phyloP scores from a whole-genome alignment of 148 eudicot genomes.

The Arctostaphylos glauca region DNA sequence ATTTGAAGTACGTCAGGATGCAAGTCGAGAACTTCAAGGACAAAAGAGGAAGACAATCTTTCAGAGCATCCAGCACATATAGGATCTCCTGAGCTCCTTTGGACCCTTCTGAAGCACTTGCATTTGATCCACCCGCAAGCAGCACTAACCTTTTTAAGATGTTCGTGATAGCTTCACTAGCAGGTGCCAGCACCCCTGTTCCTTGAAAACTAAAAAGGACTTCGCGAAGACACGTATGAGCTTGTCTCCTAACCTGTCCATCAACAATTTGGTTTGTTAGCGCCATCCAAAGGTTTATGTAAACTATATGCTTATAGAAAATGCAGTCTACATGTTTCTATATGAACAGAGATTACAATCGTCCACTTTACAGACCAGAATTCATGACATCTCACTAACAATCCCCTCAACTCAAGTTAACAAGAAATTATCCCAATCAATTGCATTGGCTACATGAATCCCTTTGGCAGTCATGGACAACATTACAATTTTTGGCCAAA shows the following conservation, averaged over 20 bases:
- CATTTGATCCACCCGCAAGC: conserved; percentile 65
- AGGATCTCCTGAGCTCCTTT: conserved; percentile 86
- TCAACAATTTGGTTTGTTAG: not conserved
- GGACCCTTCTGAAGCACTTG: conserved; percentile 49
- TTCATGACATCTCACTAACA: not conserved
- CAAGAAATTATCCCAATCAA: not conserved
- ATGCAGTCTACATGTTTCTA: not conserved
- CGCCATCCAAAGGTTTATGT: not conserved
- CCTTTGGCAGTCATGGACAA: not conserved
- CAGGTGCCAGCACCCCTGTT: conserved; percentile 53
- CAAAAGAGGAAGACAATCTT: conserved; percentile 69
- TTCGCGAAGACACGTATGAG: conserved; percentile 65
- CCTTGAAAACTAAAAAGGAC: conserved; percentile 60
- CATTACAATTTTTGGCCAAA: not conserved
- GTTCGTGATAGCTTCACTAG: conserved; percentile 74
- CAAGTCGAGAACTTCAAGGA: conserved; percentile 49
- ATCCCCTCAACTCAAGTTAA: not conserved
- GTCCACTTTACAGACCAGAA: not conserved
- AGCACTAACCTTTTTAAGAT: conserved; percentile 65
- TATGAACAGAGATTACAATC: not conserved
- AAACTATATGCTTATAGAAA: not conserved
- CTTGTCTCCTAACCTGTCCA: conserved; percentile 64
- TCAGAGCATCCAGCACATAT: conserved; percentile 73
- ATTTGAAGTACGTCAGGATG: conserved; percentile 67
- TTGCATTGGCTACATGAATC: not conserved